These are phyloP conservation scores for Mytilinidion resinicola DNA, from an alignment of 495 filamentous ascomycete genomes.

Conservation along the genomic window DNA sequence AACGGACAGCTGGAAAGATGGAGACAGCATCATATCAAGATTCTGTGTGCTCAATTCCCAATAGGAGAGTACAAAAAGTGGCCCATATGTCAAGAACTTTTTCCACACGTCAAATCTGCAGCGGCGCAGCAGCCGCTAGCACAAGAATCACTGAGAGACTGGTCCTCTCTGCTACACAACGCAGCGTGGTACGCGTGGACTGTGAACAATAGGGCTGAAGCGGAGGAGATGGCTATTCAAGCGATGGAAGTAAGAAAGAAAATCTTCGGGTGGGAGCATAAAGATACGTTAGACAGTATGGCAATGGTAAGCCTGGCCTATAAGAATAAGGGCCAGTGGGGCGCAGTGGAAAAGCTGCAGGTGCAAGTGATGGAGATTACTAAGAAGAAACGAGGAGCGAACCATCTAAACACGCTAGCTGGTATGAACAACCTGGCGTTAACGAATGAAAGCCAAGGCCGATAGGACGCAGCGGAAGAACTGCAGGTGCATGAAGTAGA, in stretches of 20 bases:
- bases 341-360: constrained; percentile 7
- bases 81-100: not conserved
- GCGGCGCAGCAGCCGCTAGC: too few species aligned
- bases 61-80: constrained; percentile 9
- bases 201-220: constrained; percentile 25
- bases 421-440: constrained; percentile 1
- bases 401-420: constrained; percentile 6
- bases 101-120: constrained; percentile 6
- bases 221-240: not conserved
- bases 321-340: too few species aligned
- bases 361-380: too few species aligned
- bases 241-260: constrained; percentile 30
- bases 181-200: constrained; percentile 2
- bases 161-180: not conserved
- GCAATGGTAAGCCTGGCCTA: too few species aligned
- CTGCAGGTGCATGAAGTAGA: not conserved
- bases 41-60: not conserved
- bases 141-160: not conserved
- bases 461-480: too few species aligned
- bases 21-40: constrained; percentile 1
- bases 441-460: not conserved
- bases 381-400: constrained; percentile 14
- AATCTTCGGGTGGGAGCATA: constrained; percentile 36
- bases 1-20: not conserved
- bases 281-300: constrained; percentile 38